A percentile compares a stretch with the other conserved stretches of the same genome.
Conservation (phyloP, 192 early-diverging fungal species). For the Cladochytrium replicatum region DNA sequence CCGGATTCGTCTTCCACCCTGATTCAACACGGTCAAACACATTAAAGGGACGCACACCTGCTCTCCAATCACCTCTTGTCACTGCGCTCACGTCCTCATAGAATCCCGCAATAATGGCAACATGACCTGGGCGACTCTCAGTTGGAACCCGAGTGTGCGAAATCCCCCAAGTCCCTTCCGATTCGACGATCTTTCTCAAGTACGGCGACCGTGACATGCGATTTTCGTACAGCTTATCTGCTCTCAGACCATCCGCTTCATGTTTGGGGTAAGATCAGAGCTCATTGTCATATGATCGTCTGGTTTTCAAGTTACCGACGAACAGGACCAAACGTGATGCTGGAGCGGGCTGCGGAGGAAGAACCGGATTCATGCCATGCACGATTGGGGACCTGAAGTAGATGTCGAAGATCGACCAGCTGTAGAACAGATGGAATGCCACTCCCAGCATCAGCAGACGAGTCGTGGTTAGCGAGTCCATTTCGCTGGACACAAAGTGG, state of each 20-base stretch:
- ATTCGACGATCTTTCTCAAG: conserved; percentile 21
- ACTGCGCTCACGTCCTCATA: conserved; percentile 98
- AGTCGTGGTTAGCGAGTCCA: conserved; percentile 26
- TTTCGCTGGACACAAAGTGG: no score
- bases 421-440: conserved; percentile 84
- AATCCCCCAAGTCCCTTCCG: conserved; percentile 35
- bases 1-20: conserved; percentile 96
- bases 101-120: conserved; percentile 95
- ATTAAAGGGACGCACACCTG: background rate
- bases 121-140: conserved; percentile 91
- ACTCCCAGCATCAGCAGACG: conserved; percentile 70
- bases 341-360: conserved; percentile 56
- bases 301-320: conserved; percentile 61
- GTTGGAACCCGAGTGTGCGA: conserved; percentile 83
- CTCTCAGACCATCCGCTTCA: conserved; percentile 85
- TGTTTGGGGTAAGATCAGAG: no score
- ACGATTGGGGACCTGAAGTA: conserved; percentile 97
- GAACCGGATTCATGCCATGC: conserved; percentile 89
- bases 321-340: conserved; percentile 81
- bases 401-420: conserved; percentile 92
- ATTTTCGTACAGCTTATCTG: conserved; percentile 80
- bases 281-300: background rate
- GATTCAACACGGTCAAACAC: background rate
- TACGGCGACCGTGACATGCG: conserved; percentile 32
- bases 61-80: conserved; percentile 58